Conservation (phyloP, 2,329 filamentous ascomycete genomes). For the Ophiobolus disseminans region DNA sequence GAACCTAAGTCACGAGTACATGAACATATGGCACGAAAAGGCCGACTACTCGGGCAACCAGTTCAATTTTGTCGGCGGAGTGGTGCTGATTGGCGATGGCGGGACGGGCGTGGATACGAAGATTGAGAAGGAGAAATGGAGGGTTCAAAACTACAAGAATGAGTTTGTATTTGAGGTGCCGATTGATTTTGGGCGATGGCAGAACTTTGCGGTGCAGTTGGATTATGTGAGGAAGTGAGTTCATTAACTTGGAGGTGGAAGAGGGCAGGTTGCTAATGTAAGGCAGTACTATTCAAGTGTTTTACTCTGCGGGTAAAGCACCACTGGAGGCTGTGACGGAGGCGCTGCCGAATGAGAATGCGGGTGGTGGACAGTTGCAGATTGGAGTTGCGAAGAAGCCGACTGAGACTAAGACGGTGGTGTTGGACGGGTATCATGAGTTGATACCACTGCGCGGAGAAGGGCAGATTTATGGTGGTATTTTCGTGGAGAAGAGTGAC, state of each 20-base stretch:
- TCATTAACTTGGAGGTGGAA: background rate
- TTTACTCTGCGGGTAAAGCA: conserved; percentile 25
- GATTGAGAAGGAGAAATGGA: conserved; percentile 25
- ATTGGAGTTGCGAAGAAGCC: conserved; percentile 40
- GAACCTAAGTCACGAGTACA: conserved; percentile 40
- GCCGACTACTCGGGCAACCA: conserved; percentile 36
- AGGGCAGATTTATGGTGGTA: conserved; percentile 39
- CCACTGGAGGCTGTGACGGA: conserved; percentile 22
- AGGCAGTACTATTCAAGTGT: conserved; percentile 32
- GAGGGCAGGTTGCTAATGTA: conserved; percentile 3
- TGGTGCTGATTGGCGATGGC: conserved; percentile 30
- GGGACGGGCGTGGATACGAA: conserved; percentile 23
- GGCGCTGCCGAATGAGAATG: conserved; percentile 27
- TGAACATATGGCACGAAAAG: conserved; percentile 40
- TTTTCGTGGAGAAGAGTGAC: conserved; percentile 40
- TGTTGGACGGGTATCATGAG: conserved; percentile 39
- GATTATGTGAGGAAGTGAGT: conserved; percentile 32
- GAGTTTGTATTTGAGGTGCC: conserved; percentile 24
- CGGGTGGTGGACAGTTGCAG: conserved; percentile 36
- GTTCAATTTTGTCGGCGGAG: conserved; percentile 29
- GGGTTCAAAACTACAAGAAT: conserved; percentile 30
- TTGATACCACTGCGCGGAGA: conserved; percentile 20
- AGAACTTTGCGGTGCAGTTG: conserved; percentile 36
- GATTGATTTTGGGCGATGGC: conserved; percentile 24
- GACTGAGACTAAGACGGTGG: conserved; percentile 34